Percentiles rank a stretch among this genome's conserved stretches.
Conservation (phyloP, 2,329 filamentous ascomycete genomes). For the Fusarium bactridioides region DNA sequence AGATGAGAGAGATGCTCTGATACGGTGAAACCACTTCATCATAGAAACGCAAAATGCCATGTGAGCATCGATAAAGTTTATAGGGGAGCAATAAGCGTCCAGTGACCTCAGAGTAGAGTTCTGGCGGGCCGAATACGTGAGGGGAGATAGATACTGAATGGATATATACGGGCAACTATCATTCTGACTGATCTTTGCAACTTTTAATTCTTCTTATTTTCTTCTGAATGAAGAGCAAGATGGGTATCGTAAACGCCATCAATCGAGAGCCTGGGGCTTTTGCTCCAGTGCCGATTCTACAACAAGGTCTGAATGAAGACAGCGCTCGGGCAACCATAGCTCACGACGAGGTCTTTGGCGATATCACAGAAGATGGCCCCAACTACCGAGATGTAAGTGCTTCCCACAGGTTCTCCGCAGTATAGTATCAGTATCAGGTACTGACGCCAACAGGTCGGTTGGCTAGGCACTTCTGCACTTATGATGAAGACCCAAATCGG, state of each 20-base stretch:
- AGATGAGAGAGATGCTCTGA: background rate
- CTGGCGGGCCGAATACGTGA: background rate
- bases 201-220: background rate
- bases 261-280: background rate
- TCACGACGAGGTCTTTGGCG: slow-evolving; percentile 45
- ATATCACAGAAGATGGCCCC: slow-evolving; percentile 41
- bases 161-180: background rate
- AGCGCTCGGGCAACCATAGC: background rate
- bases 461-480: slow-evolving; percentile 53
- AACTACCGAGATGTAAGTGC: slow-evolving; percentile 43
- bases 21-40: background rate
- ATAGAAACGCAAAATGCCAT: background rate
- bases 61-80: background rate
- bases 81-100: background rate
- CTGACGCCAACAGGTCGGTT: slow-evolving; percentile 47
- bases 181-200: background rate
- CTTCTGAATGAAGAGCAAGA: background rate
- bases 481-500: slow-evolving; percentile 60
- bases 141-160: background rate
- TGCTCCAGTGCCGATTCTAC: background rate
- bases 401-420: background rate
- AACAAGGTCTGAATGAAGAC: background rate
- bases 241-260: background rate
- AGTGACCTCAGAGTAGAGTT: background rate
- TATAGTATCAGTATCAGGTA: background rate